phyloP scores from a whole-genome alignment of 371 early-diverging fungal species.

The Saksenaea oblongispora region DNA sequence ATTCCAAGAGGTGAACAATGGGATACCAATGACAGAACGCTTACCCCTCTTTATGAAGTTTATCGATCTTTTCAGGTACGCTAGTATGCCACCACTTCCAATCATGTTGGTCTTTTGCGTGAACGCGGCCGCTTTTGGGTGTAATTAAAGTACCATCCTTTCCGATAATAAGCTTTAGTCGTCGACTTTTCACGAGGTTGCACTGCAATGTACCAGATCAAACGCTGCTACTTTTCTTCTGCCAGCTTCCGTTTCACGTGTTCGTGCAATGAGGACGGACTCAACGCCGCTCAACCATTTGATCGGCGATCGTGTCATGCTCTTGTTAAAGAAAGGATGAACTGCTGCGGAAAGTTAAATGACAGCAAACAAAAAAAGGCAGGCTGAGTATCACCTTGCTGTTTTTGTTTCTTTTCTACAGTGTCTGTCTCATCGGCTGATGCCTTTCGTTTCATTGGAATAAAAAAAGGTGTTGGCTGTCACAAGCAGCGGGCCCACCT shows the following conservation, averaged over 20 bases:
- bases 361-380: not conserved
- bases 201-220: slow-evolving; percentile 61
- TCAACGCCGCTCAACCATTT: slow-evolving; percentile 15
- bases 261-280: slow-evolving; percentile 17
- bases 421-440: not conserved
- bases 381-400: not conserved
- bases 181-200: not conserved
- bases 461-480: not conserved
- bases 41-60: slow-evolving; percentile 65
- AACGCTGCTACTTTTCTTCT: slow-evolving; percentile 73
- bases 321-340: slow-evolving; percentile 17
- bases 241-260: slow-evolving; percentile 5
- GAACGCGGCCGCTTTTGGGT: slow-evolving; percentile 62
- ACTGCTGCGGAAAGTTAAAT: not conserved
- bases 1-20: not conserved
- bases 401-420: not conserved
- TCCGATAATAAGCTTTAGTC: not conserved
- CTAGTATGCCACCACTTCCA: slow-evolving; percentile 73
- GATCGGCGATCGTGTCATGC: not conserved
- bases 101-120: slow-evolving; percentile 72
- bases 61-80: slow-evolving; percentile 55
- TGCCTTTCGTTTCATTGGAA: not conserved
- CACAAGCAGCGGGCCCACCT: no score
- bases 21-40: not conserved
- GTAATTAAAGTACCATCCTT: slow-evolving; percentile 75